Conservation (phyloP, 495 filamentous ascomycete genomes). For the Aspergillus campestris region DNA sequence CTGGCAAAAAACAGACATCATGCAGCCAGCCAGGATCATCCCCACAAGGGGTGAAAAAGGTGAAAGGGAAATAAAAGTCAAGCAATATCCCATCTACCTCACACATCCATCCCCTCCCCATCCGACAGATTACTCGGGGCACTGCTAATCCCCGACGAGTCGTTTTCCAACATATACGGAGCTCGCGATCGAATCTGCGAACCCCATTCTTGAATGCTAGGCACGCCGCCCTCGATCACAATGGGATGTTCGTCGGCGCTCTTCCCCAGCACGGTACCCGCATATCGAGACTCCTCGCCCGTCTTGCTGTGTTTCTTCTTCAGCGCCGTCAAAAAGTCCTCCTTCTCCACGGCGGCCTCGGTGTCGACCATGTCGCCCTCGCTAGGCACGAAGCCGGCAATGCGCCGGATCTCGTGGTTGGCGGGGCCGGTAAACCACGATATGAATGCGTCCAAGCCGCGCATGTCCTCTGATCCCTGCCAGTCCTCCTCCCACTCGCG, state of each 20-base stretch:
- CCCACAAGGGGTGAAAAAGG: background rate
- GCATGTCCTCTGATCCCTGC: conserved; percentile 58
- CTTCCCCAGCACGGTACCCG: conserved; percentile 70
- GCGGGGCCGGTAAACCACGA: conserved; percentile 60
- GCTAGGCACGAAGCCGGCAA: conserved; percentile 47
- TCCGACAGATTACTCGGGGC: conserved; percentile 37
- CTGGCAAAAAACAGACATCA: too few species aligned
- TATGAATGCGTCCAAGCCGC: conserved; percentile 64
- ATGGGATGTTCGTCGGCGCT: conserved; percentile 56
- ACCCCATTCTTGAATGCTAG: conserved; percentile 61
- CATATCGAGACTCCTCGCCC: conserved; percentile 70
- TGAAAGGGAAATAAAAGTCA: background rate
- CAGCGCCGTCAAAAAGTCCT: conserved; percentile 68
- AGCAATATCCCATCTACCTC: conserved; percentile 8
- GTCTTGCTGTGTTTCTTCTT: conserved; percentile 83
- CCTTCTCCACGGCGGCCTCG: conserved; percentile 41
- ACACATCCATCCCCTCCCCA: conserved; percentile 31
- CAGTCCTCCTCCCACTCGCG: conserved; percentile 50
- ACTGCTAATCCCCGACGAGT: conserved; percentile 37
- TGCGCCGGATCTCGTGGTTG: conserved; percentile 64
- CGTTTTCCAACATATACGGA: conserved; percentile 21
- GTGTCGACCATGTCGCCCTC: conserved; percentile 38
- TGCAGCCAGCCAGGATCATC: background rate
- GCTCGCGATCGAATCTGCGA: conserved; percentile 28
- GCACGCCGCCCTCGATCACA: conserved; percentile 63